phyloP scores from a whole-genome alignment of 768 basidiomycete species.

The Rubroboletus satanas region DNA sequence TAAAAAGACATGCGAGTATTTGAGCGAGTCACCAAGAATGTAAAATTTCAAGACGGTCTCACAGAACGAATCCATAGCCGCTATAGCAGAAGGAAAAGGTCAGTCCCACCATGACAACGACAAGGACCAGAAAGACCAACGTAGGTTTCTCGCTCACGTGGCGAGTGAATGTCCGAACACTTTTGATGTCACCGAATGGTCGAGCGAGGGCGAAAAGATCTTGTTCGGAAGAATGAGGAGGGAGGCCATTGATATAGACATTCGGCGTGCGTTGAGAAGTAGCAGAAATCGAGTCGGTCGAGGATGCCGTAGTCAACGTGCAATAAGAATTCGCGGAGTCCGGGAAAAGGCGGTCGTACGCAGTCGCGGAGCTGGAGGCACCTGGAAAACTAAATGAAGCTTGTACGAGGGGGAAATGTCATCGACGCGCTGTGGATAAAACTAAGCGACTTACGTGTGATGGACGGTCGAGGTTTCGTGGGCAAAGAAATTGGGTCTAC shows the following conservation, averaged over 20 bases:
- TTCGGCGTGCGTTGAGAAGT: conserved; percentile 52
- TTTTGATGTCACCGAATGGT: conserved; percentile 70
- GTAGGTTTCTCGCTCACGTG: conserved; percentile 71
- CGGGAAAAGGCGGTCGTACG: conserved; percentile 9
- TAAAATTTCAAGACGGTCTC: conserved; percentile 28
- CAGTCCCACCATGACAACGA: background rate
- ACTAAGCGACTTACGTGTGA: conserved; percentile 23
- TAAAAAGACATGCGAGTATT: conserved; percentile 24
- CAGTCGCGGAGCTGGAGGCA: conserved; percentile 9
- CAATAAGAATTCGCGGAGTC: conserved; percentile 12
- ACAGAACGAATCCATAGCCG: conserved; percentile 80
- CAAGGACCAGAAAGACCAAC: conserved; percentile 29
- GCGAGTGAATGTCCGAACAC: conserved; percentile 80
- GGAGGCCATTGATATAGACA: conserved; percentile 85
- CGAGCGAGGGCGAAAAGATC: conserved; percentile 66
- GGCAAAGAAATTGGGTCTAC: conserved; percentile 7
- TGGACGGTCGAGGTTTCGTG: conserved; percentile 12
- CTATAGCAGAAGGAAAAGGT: conserved; percentile 35
- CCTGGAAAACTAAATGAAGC: conserved; percentile 27
- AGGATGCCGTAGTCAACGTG: conserved; percentile 11
- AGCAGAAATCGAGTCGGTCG: conserved; percentile 10
- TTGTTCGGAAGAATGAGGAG: conserved; percentile 79
- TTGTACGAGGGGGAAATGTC: conserved; percentile 4
- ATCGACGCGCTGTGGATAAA: background rate
- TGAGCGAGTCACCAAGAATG: background rate